A percentile compares a stretch with the other conserved stretches of the same genome.
Evolutionary conservation across 2,329 filamentous ascomycete genomes (phyloP).

Genomic region (Mycocentrospora acerina): DNA sequence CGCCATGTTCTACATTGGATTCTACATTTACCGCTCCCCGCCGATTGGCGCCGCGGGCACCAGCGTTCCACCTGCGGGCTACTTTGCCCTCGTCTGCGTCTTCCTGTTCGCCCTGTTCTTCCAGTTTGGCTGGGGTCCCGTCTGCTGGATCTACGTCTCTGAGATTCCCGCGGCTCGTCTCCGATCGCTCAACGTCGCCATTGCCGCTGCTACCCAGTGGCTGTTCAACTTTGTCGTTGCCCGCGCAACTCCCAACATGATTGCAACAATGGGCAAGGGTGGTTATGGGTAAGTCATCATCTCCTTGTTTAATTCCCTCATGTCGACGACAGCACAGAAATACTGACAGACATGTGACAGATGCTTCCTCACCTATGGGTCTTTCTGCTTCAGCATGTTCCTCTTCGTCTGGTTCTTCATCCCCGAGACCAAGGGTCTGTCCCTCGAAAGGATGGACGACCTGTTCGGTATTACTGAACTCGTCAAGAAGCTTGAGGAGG

Average conservation of each 20-base stretch:
- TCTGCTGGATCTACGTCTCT: slow-evolving; percentile 71
- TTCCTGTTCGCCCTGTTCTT: slow-evolving; percentile 72
- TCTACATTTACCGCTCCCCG: slow-evolving; percentile 65
- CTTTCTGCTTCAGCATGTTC: slow-evolving; percentile 66
- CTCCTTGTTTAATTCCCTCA: too few species aligned
- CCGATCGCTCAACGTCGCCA: slow-evolving; percentile 66
- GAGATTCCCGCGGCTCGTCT: slow-evolving; percentile 70
- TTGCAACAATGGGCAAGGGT: slow-evolving; percentile 54
- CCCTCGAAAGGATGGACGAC: slow-evolving; percentile 66
- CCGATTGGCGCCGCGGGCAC: slow-evolving; percentile 55
- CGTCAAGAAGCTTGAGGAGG: slow-evolving; percentile 37
- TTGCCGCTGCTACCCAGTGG: slow-evolving; percentile 71
- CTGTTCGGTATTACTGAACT: slow-evolving; percentile 63
- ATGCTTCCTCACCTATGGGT: slow-evolving; percentile 69
- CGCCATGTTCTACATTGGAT: slow-evolving; percentile 70
- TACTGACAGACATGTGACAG: slow-evolving; percentile 45
- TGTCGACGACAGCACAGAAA: neutral
- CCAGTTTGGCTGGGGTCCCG: slow-evolving; percentile 63
- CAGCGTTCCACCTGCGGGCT: slow-evolving; percentile 65
- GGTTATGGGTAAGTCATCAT: slow-evolving; percentile 51
- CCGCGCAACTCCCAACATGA: slow-evolving; percentile 67
- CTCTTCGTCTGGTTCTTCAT: slow-evolving; percentile 67
- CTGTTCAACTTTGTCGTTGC: slow-evolving; percentile 75
- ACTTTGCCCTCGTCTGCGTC: slow-evolving; percentile 69
- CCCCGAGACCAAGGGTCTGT: slow-evolving; percentile 70